These are phyloP conservation scores for Coemansia sp. DNA, from an alignment of 192 early-diverging fungal genomes.

Conservation along the genomic window DNA sequence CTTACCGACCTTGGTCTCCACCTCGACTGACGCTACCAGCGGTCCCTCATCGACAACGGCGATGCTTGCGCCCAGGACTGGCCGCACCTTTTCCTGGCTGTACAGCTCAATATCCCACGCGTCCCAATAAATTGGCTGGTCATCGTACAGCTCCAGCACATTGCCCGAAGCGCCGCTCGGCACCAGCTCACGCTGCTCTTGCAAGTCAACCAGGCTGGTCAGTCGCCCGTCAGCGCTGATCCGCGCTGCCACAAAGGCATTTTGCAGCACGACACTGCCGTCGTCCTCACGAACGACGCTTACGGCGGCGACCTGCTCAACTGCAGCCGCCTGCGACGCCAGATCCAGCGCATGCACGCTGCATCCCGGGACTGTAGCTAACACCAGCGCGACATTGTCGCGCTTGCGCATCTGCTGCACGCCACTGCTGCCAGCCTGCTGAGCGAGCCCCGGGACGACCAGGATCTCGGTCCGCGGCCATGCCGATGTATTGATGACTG, in stretches of 20 bases:
- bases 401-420: conserved; percentile 31
- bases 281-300: conserved; percentile 17
- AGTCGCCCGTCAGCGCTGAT: conserved; percentile 77
- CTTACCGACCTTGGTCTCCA: conserved; percentile 63
- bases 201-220: conserved; percentile 62
- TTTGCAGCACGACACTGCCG: conserved; percentile 62
- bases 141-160: conserved; percentile 79
- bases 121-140: conserved; percentile 86
- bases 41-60: conserved; percentile 74
- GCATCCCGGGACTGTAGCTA: conserved; percentile 29
- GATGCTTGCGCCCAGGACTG: conserved; percentile 51
- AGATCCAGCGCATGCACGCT: conserved; percentile 15
- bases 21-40: conserved; percentile 67
- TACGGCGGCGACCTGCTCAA: conserved; percentile 22
- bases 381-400: conserved; percentile 25
- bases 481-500: conserved; percentile 63
- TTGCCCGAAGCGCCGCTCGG: conserved; percentile 53
- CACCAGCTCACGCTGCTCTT: conserved; percentile 53
- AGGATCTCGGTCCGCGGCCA: conserved; percentile 73
- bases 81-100: conserved; percentile 81
- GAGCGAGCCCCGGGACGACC: conserved; percentile 52
- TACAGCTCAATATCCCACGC: conserved; percentile 91
- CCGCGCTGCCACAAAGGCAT: conserved; percentile 65
- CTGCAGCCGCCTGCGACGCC: not conserved
- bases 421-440: not conserved